phyloP scores from a whole-genome alignment of 2,329 filamentous ascomycete species.

The Aspergillus tamarii region DNA sequence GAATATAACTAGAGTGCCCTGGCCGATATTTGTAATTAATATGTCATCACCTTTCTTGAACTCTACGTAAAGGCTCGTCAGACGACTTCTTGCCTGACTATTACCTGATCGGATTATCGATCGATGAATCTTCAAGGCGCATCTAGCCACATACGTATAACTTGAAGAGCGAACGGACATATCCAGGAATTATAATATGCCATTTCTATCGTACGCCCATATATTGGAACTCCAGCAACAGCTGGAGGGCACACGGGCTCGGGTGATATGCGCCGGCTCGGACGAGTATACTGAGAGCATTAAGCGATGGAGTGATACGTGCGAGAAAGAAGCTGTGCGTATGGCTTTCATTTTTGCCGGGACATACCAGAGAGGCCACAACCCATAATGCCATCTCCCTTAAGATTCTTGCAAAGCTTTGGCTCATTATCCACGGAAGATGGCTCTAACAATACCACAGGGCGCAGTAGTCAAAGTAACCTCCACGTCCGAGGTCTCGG shows the following conservation, averaged over 20 bases:
- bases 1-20: too few species aligned
- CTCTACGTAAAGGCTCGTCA: background rate
- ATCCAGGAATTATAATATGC: slow-evolving; percentile 4
- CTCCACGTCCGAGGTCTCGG: slow-evolving; percentile 11
- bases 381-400: background rate
- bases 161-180: background rate
- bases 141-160: background rate
- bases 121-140: background rate
- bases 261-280: slow-evolving; percentile 12
- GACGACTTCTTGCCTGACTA: background rate
- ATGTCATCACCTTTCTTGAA: background rate
- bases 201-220: slow-evolving; percentile 13
- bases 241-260: slow-evolving; percentile 14
- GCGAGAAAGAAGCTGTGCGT: slow-evolving; percentile 16
- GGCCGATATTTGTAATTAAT: background rate
- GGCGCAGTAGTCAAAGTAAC: slow-evolving; percentile 20
- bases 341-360: background rate
- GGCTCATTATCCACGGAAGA: background rate
- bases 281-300: slow-evolving; percentile 14
- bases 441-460: slow-evolving; percentile 4
- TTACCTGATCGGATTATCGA: background rate
- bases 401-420: background rate
- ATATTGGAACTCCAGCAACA: slow-evolving; percentile 12
- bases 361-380: background rate
- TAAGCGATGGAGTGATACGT: slow-evolving; percentile 18